A percentile compares a stretch with the other conserved stretches of the same genome.
Conservation (phyloP, 2,329 filamentous ascomycete species). For the Myriangium duriaei region DNA sequence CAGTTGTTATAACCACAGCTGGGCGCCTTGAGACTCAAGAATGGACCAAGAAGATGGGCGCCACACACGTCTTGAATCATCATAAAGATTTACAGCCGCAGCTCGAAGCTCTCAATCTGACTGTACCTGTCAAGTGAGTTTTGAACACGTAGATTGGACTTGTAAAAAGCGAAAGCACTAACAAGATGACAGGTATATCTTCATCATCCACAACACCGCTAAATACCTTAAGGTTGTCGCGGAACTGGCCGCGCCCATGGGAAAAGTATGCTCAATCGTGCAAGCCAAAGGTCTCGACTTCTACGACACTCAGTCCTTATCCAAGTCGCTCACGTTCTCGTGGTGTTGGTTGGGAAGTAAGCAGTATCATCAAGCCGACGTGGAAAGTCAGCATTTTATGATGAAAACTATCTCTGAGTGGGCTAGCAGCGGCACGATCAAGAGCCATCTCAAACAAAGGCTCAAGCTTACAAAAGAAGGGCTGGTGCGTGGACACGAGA, state of each 20-base stretch:
- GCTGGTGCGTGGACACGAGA: constrained; percentile 28
- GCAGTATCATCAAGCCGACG: constrained; percentile 27
- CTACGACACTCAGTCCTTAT: constrained; percentile 36
- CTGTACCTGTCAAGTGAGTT: constrained; percentile 28
- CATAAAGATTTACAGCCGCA: constrained; percentile 28
- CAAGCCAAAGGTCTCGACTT: constrained; percentile 30
- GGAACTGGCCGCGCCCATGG: constrained; percentile 31
- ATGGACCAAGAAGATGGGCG: constrained; percentile 30
- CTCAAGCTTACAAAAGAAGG: constrained; percentile 26
- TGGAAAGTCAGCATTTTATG: constrained; percentile 29
- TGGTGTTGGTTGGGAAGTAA: constrained; percentile 33
- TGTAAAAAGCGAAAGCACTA: too few relatives aligned
- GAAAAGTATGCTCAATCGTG: constrained; percentile 35
- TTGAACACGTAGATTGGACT: too few relatives aligned
- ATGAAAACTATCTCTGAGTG: constrained; percentile 24
- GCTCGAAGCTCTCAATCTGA: constrained; percentile 24
- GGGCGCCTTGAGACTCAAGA: constrained; percentile 28
- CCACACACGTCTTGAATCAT: constrained; percentile 33
- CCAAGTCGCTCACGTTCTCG: constrained; percentile 31
- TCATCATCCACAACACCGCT: constrained; percentile 30
- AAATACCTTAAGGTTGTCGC: constrained; percentile 29
- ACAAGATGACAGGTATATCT: too few relatives aligned
- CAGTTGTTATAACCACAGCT: constrained; percentile 33
- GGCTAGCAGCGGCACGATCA: constrained; percentile 26
- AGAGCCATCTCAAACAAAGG: constrained; percentile 27